These are phyloP conservation scores for Mytilinidion resinicola DNA, from an alignment of 495 filamentous ascomycete species.

Conservation along the genomic window DNA sequence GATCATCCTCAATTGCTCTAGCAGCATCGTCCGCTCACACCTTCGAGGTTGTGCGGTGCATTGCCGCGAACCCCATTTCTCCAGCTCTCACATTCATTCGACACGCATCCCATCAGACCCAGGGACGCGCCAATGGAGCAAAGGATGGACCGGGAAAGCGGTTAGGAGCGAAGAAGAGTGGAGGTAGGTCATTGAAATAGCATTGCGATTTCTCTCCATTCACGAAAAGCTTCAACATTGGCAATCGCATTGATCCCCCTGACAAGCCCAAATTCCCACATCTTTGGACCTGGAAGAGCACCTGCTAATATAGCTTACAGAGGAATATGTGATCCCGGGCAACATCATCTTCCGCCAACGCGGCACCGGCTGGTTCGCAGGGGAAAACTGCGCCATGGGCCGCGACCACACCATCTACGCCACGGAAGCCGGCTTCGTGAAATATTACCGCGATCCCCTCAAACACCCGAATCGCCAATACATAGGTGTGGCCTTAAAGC, in stretches of 20 bases:
- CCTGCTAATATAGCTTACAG: constrained; percentile 35
- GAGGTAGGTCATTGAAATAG: constrained; percentile 47
- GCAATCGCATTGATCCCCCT: not conserved
- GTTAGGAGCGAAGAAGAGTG: constrained; percentile 86
- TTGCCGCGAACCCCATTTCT: constrained; percentile 12
- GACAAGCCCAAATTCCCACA: not conserved
- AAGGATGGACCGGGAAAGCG: constrained; percentile 89
- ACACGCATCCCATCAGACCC: constrained; percentile 76
- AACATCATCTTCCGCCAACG: constrained; percentile 98
- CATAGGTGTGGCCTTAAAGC: constrained; percentile 85
- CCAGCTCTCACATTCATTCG: constrained; percentile 42
- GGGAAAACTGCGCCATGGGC: constrained; percentile 88
- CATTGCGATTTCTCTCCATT: not conserved
- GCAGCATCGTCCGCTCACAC: constrained; percentile 7
- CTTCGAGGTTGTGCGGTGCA: constrained; percentile 20
- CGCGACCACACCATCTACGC: constrained; percentile 98
- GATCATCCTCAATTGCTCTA: not conserved
- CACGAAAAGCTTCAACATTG: not conserved
- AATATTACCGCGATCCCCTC: constrained; percentile 84
- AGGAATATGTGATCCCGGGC: constrained; percentile 84
- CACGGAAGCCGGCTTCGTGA: constrained; percentile 75
- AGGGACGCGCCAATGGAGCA: constrained; percentile 77
- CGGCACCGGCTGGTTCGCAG: constrained; percentile 87
- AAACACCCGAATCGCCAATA: constrained; percentile 76
- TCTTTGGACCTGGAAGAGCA: not conserved